A percentile compares a stretch with the other conserved stretches of the same genome.
Conservation (phyloP, 139 green algal species). For the Desmodesmus armatus region DNA sequence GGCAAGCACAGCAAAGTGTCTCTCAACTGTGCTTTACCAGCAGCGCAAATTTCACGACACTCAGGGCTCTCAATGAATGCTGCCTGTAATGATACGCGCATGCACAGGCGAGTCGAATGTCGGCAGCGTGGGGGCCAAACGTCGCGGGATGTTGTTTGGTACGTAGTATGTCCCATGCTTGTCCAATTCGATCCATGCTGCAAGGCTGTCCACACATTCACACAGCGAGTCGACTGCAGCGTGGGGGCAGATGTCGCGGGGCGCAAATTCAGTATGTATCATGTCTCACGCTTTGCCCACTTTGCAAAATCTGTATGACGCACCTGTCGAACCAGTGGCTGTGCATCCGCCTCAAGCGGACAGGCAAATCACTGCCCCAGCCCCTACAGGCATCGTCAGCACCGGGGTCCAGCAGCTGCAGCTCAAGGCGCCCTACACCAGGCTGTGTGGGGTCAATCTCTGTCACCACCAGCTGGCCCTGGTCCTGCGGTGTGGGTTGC, state of each 20-base stretch:
- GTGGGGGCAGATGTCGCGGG: too few species aligned
- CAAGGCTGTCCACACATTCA: too few species aligned
- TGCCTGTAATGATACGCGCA: neutral
- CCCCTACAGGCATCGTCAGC: neutral
- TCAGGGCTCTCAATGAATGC: neutral
- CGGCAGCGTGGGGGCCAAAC: neutral
- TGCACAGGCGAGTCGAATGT: neutral
- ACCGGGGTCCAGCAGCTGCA: constrained; percentile 39
- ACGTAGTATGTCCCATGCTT: neutral
- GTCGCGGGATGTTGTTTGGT: neutral
- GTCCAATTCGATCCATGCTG: too few species aligned
- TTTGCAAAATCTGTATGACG: neutral
- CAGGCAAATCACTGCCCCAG: constrained; percentile 30
- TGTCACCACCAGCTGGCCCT: neutral
- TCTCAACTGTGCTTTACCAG: neutral
- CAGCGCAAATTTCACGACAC: neutral
- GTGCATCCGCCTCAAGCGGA: constrained; percentile 34
- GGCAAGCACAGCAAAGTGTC: neutral
- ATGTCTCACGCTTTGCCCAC: neutral
- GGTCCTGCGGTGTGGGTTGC: neutral
- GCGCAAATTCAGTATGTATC: too few species aligned
- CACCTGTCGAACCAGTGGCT: constrained; percentile 40
- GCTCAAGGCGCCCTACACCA: neutral
- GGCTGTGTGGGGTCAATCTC: neutral
- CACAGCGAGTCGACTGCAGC: too few species aligned